Evolutionary conservation across 2,329 filamentous ascomycete genomes (phyloP).

Genomic region (Xylariaceae sp.): DNA sequence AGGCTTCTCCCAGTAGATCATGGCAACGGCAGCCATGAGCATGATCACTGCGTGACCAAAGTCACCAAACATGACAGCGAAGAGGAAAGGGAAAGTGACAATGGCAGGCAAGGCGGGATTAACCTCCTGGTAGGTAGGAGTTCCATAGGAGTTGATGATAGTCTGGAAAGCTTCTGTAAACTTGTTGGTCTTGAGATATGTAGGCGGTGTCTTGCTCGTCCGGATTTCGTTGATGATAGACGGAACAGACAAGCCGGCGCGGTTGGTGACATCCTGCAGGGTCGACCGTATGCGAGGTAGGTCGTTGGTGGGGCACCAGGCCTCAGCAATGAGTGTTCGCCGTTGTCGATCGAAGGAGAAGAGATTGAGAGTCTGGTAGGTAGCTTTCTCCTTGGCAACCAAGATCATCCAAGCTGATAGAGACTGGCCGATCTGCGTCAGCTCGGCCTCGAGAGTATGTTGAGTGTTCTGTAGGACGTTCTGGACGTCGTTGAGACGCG

Average conservation of each 20-base stretch:
- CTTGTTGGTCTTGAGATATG: conserved; percentile 96
- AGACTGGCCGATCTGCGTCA: conserved; percentile 87
- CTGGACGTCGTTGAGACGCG: conserved; percentile 79
- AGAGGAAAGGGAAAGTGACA: conserved; percentile 98
- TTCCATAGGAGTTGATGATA: conserved; percentile 97
- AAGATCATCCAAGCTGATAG: conserved; percentile 96
- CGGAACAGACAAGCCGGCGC: conserved; percentile 90
- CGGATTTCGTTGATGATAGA: conserved; percentile 98
- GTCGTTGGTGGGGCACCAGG: conserved; percentile 92
- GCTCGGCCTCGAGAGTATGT: conserved; percentile 84
- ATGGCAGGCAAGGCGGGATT: conserved; percentile 94
- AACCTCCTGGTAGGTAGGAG: conserved; percentile 93
- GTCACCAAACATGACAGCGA: conserved; percentile 99
- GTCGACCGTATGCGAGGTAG: conserved; percentile 86
- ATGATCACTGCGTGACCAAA: conserved; percentile 91
- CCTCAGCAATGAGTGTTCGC: conserved; percentile 94
- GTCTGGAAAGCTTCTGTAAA: conserved; percentile 98
- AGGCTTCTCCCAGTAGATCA: conserved; percentile 96
- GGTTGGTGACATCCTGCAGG: conserved; percentile 92
- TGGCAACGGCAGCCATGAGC: conserved; percentile 73
- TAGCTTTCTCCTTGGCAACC: conserved; percentile 96
- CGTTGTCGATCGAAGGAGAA: conserved; percentile 96
- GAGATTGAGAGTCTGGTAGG: conserved; percentile 90
- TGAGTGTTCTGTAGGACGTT: conserved; percentile 95
- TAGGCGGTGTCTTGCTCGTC: conserved; percentile 95